Percentiles rank a stretch among this genome's conserved stretches.
These are phyloP conservation scores for Coniochaeta hoffmannii DNA, from an alignment of 2,329 filamentous ascomycete genomes.

Conservation along the genomic window DNA sequence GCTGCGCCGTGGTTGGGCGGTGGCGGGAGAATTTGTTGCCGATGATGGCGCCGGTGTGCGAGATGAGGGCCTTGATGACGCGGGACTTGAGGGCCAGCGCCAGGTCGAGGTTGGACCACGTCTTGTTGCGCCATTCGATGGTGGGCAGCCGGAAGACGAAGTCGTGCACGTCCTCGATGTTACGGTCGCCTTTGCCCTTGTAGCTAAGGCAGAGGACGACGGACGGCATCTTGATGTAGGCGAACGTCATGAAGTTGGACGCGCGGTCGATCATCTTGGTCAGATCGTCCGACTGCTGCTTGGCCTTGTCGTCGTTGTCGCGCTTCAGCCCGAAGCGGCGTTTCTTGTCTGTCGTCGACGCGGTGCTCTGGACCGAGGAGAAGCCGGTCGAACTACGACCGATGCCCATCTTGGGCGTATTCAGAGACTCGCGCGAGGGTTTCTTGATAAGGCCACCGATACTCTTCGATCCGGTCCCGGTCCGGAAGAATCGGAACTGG, in stretches of 20 bases:
- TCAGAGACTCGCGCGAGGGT: conserved; percentile 49
- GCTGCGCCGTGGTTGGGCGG: conserved; percentile 71
- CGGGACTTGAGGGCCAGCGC: conserved; percentile 90
- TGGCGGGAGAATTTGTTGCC: conserved; percentile 95
- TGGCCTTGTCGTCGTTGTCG: conserved; percentile 38
- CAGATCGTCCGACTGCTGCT: conserved; percentile 74
- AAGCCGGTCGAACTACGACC: conserved; percentile 38
- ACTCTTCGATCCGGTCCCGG: conserved; percentile 33
- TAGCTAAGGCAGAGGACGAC: conserved; percentile 94
- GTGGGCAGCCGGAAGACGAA: conserved; percentile 94
- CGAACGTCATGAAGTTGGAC: conserved; percentile 95
- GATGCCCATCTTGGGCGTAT: conserved; percentile 34
- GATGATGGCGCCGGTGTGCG: conserved; percentile 91
- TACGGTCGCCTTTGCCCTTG: conserved; percentile 92
- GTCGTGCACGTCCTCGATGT: conserved; percentile 93
- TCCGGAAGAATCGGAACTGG: conserved; percentile 45
- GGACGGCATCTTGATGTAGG: conserved; percentile 89
- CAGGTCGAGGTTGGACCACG: conserved; percentile 95
- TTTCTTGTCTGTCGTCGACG: conserved; percentile 27
- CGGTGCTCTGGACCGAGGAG: conserved; percentile 23
- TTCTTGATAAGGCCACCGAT: conserved; percentile 43
- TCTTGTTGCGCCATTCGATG: conserved; percentile 97
- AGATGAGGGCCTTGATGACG: conserved; percentile 87
- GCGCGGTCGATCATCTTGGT: conserved; percentile 95
- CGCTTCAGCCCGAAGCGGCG: conserved; percentile 51